A percentile compares a stretch with the other conserved stretches of the same genome.
Evolutionary conservation across 768 basidiomycete genomes (phyloP).

Genomic region (Lyophyllum atratum): DNA sequence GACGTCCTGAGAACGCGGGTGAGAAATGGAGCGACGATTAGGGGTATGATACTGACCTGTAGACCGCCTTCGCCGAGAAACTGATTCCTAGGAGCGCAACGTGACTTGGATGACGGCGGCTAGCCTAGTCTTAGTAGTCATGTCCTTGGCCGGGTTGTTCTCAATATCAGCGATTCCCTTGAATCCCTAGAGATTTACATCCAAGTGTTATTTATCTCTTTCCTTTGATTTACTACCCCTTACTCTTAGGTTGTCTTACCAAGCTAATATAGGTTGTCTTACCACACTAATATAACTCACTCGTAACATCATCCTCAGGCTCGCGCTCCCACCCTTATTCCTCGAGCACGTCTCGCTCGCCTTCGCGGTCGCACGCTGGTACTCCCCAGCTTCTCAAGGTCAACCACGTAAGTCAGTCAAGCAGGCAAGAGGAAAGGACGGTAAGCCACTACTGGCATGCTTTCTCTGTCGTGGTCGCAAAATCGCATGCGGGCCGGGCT

Average conservation of each 20-base stretch:
- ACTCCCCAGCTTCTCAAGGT: neutral
- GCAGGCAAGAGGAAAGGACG: neutral
- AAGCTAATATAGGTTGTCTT: too few relatives aligned
- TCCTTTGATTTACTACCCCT: too few relatives aligned
- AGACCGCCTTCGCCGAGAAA: conserved; percentile 96
- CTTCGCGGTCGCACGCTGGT: neutral
- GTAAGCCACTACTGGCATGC: conserved; percentile 49
- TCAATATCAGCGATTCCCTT: conserved; percentile 80
- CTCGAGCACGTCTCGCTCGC: neutral
- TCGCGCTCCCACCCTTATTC: neutral
- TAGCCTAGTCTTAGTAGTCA: conserved; percentile 91
- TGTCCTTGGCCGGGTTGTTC: conserved; percentile 90
- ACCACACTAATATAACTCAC: too few relatives aligned
- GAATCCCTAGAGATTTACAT: too few relatives aligned
- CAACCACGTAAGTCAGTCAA: conserved; percentile 5
- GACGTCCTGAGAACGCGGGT: conserved; percentile 62
- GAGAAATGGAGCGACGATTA: neutral
- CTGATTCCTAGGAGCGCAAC: conserved; percentile 92
- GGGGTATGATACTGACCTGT: conserved; percentile 54
- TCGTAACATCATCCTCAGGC: too few relatives aligned
- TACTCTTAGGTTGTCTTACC: too few relatives aligned
- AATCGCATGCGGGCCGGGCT: conserved; percentile 52
- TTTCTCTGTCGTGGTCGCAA: conserved; percentile 52
- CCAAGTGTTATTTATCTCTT: too few relatives aligned
- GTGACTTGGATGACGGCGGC: conserved; percentile 97